Evolutionary conservation across 1,284 basidiomycete species (phyloP), one percentile per base, ranked within the genome.

Genomic region (Microbotryum saponariae): DNA sequence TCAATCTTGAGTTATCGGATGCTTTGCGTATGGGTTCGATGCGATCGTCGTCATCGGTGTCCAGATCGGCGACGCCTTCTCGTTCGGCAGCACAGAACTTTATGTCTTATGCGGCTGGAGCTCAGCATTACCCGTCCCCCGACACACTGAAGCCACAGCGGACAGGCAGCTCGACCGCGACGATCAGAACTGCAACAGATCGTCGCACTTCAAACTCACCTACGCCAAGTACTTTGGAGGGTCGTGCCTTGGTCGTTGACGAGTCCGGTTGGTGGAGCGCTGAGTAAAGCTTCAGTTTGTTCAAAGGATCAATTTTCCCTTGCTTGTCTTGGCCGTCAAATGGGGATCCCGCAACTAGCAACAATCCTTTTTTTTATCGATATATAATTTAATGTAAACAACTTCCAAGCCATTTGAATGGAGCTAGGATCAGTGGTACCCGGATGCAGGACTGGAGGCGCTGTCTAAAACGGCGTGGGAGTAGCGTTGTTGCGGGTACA

Each of bases 141-240:
- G n/a, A 29, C 18, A 21, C 46, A 14, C 54, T 56, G n/a, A n/a
- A 5, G 48, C 48, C 53, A 10, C 58, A 60, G 53, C 31, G 55
- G n/a, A 62, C 56, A 16, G 61, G 56, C 48, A 20, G n/a, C 10
- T 58, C 56, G 20, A 49, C 21, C 29, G 61, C 21, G 2, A 59
- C 61, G 20, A 54, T 55, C 49, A 37, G 49, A n/a, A 62, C 61
- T 18, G 33, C 56, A 21, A 54, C 61, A 7, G 57, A 62, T 27
- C 37, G 16, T 42, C 16, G 37, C 14, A 62, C 57, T 18, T n/a
- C 31, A 3, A 27, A 56, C 16, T 62, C 53, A 14, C 61, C 57
- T 4, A 48, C 53, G 7, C 48, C 57, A 5, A 59, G 57, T 44
- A 27, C 59, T 23, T 21, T 33, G 37, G 37, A 42, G 4, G 53